A percentile compares a stretch with the other conserved stretches of the same genome.
Conservation (phyloP, 805 yeast species). For the Sugiyamaella floridensis region DNA sequence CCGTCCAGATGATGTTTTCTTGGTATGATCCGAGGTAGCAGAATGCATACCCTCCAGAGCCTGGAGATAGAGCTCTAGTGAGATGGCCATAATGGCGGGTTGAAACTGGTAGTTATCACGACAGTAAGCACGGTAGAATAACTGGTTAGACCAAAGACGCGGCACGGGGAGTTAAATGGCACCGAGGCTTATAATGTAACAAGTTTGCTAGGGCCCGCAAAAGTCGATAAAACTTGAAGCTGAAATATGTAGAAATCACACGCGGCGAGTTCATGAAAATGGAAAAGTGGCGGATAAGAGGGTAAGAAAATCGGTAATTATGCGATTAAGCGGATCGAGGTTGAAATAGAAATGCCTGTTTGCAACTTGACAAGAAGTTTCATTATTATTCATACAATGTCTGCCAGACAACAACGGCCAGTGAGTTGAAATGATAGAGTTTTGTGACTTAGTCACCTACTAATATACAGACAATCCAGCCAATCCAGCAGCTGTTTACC, state of each 20-base stretch:
- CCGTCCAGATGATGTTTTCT: slow-evolving; percentile 32
- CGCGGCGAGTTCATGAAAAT: too few species aligned
- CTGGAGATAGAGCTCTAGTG: slow-evolving; percentile 11
- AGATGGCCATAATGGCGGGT: background rate
- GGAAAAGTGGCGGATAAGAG: too few species aligned
- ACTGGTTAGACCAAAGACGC: too few species aligned
- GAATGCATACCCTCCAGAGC: slow-evolving; percentile 44
- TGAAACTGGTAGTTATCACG: background rate
- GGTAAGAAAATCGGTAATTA: too few species aligned
- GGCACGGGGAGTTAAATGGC: too few species aligned
- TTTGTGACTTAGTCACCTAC: background rate
- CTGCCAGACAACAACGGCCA: slow-evolving; percentile 37
- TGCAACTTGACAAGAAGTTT: background rate
- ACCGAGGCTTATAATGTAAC: too few species aligned
- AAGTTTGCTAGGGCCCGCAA: too few species aligned
- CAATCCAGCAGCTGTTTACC: slow-evolving; percentile 84
- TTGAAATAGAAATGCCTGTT: too few species aligned
- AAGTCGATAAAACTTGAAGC: too few species aligned
- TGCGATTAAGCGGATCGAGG: too few species aligned
- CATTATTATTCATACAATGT: slow-evolving; percentile 27
- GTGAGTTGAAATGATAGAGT: slow-evolving; percentile 22
- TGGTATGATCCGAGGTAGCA: slow-evolving; percentile 22
- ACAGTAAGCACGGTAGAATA: too few species aligned
- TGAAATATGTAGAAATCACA: too few species aligned
- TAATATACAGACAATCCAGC: slow-evolving; percentile 48